Evolutionary conservation across 2,329 filamentous ascomycete species (phyloP), one percentile per base, ranked within the genome.

Genomic region (Hypocreales sp.): DNA sequence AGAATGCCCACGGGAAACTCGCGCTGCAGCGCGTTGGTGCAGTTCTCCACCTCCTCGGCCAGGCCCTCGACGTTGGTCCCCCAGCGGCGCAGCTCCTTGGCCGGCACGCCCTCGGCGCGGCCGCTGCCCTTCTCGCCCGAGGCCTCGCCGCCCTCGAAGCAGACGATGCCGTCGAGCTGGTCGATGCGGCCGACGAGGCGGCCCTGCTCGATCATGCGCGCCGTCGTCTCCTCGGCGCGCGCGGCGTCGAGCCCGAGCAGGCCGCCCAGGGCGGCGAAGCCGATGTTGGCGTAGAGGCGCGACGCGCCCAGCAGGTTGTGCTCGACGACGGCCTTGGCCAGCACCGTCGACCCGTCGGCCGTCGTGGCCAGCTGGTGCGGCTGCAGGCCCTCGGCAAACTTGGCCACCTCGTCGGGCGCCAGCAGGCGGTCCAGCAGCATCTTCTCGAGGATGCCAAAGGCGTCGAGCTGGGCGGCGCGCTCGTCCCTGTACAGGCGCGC

Each of bases 161-260:
- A 84, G 33, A 98, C 86, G 8, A 86, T 59, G 10, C 79, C 68
- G 31, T 84, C 81, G 31, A 98, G 86, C 59, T 98, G 90, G 53
- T 98, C 87, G 44, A 98, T 95, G 31, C 78, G 74, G 7, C 87
- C 90, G 4, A 78, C 71, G 27, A 98, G 56, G 18, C 90, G 73
- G 8, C 82, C 84, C 52, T 94, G 86, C 59, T 95, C 86, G 41
- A 98, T 82, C 90, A 98, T 98, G 40, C 73, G 68, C 5, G 87
- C 84, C 9, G 87, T 90, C 29, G 90, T 94, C 32, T 79, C 75
- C 59, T 98, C 90, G 4, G 87, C 87, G 49, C 76, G 79, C 27
- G 80, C 79, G 0, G 71, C 72, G 32, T 81, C 72, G 5, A 94
- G 64, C 0, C 81, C 84, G 10, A 98, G 60, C 20, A 94, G 64